Percentiles rank a stretch among this genome's conserved stretches.
phyloP scores from a whole-genome alignment of 495 filamentous ascomycete species.

The Acidiella bohemica region DNA sequence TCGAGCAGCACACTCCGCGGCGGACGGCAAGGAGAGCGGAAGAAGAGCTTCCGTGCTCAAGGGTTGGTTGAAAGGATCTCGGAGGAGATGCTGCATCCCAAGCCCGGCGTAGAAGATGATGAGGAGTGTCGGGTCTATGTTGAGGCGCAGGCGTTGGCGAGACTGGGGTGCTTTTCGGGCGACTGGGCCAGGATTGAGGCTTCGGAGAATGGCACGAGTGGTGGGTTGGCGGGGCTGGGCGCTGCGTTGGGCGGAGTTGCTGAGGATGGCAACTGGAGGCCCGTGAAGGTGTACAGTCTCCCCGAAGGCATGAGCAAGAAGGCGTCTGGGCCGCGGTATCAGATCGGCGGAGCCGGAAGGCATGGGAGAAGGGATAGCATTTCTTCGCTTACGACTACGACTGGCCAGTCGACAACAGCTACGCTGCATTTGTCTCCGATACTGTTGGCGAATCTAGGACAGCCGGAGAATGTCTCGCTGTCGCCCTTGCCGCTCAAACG shows the following conservation, averaged over 20 bases:
- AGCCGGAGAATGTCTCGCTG: conserved; percentile 50
- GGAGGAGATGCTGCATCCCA: conserved; percentile 69
- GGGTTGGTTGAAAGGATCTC: conserved; percentile 59
- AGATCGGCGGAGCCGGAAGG: conserved; percentile 36
- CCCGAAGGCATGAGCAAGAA: conserved; percentile 45
- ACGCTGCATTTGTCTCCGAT: conserved; percentile 61
- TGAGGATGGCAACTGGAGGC: conserved; percentile 50
- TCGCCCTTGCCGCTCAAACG: conserved; percentile 19
- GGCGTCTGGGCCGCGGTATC: conserved; percentile 39
- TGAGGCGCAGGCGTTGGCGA: conserved; percentile 67
- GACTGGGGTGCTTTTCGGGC: conserved; percentile 87
- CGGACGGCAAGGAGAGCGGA: conserved; percentile 37
- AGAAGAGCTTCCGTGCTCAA: conserved; percentile 64
- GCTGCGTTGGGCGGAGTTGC: conserved; percentile 31
- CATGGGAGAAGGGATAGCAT: conserved; percentile 39
- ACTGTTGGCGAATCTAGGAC: conserved; percentile 68
- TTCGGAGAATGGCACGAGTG: conserved; percentile 53
- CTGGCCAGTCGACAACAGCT: conserved; percentile 45
- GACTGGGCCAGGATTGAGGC: conserved; percentile 89
- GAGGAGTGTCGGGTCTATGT: conserved; percentile 82
- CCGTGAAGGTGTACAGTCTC: conserved; percentile 74
- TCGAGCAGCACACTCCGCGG: conserved; percentile 65
- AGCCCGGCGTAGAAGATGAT: conserved; percentile 69
- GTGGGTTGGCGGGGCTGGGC: conserved; percentile 34
- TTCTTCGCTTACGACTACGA: conserved; percentile 28